Evolutionary conservation across 495 filamentous ascomycete genomes (phyloP), one percentile per base, ranked within the genome.

Genomic region (Penicillium lagena): DNA sequence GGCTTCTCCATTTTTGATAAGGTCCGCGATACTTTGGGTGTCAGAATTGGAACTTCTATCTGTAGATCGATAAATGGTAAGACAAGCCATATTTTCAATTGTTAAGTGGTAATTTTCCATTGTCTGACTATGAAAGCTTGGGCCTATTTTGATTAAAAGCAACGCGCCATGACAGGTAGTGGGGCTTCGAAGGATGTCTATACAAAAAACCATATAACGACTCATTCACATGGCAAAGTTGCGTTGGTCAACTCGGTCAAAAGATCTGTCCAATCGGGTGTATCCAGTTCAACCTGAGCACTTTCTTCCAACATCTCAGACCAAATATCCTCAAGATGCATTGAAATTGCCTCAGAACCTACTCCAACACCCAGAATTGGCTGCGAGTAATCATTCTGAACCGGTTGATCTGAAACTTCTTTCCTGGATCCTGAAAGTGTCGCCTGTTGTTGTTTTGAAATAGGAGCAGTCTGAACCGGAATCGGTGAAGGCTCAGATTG

Each of bases 241-340:
- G 43, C 45, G 35, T 62, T 60, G 1, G 49, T 66, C 22, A 70
- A 39, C 15, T 70, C 66, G 2, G 47, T 56, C 15, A 68, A 48
- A 30, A 70, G 38, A n/a, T 56, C 55, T 9, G 53, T 60, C 66
- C 64, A 70, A 12, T 63, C 64, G 4, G 59, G 47, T 1, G 47
- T 51, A 22, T 46, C 56, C 7, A 59, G 35, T 10, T 42, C 53
- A 9, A 62, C 31, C 35, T 56, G 40, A n/a, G 48, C 56, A 12
- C 61, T 49, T 7, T 42, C 53, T 7, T 70, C 58, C 12, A 70
- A 45, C 40, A 68, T 54, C 39, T 68, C 60, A n/a, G 50, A 44
- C 62, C 62, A 70, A 10, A 66, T 47, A 35, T 64, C 64, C 30
- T 70, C 66, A 5, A 66, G 39, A 14, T 52, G 52, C 2, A 36